These are phyloP conservation scores for Cocos nucifera DNA, from an alignment of 176 grass and related monocot species.

Conservation along the genomic window DNA sequence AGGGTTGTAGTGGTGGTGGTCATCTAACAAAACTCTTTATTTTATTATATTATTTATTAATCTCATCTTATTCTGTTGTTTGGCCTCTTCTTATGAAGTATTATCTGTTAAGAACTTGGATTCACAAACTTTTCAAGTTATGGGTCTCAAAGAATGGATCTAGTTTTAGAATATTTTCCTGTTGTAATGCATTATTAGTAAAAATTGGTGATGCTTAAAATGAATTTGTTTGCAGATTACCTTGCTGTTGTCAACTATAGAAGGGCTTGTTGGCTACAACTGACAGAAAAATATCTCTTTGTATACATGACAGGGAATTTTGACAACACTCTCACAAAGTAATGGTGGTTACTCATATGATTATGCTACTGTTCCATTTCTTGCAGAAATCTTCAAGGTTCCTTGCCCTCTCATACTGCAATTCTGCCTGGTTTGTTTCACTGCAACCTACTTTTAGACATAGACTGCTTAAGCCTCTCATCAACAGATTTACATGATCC, in stretches of 20 bases:
- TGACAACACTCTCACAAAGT: slow-evolving; percentile 90
- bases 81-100: too few species aligned
- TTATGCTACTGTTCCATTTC: slow-evolving; percentile 85
- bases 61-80: too few species aligned
- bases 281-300: background rate
- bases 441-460: too few species aligned
- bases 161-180: background rate
- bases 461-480: too few species aligned
- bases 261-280: too few species aligned
- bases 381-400: slow-evolving; percentile 91
- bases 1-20: too few species aligned
- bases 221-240: slow-evolving; percentile 12
- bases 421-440: too few species aligned
- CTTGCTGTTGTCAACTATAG: background rate
- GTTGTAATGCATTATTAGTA: background rate
- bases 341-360: slow-evolving; percentile 82
- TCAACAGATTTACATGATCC: too few species aligned
- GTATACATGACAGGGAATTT: slow-evolving; percentile 53
- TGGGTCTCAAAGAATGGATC: background rate
- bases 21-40: too few species aligned
- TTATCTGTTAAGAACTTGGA: too few species aligned
- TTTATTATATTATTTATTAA: too few species aligned
- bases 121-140: too few species aligned
- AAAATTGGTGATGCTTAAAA: background rate
- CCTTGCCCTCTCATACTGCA: background rate